A percentile compares a stretch with the other conserved stretches of the same genome.
Evolutionary conservation across 2,329 filamentous ascomycete species (phyloP).

Genomic region (Pseudogymnoascus sp.): DNA sequence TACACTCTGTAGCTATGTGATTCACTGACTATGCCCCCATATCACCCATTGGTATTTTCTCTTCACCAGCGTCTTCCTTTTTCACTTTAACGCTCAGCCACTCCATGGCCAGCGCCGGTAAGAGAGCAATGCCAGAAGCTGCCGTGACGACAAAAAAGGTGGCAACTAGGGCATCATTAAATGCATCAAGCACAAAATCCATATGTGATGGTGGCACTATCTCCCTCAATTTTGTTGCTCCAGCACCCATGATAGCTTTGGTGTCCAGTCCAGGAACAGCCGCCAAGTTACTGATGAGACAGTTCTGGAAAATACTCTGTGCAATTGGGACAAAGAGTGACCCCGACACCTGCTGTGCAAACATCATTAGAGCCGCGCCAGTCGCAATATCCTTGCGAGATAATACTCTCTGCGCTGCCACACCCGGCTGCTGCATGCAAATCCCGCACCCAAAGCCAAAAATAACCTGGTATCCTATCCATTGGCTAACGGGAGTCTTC

Average conservation of each 20-base stretch:
- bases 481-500: constrained; percentile 28
- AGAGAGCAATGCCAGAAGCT: neutral
- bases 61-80: neutral
- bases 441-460: constrained; percentile 13
- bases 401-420: constrained; percentile 43
- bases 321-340: constrained; percentile 58
- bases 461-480: constrained; percentile 27
- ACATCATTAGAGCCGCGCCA: constrained; percentile 45
- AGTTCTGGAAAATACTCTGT: constrained; percentile 53
- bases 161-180: neutral
- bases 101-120: neutral
- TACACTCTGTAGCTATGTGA: neutral
- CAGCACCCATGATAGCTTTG: constrained; percentile 33
- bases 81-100: neutral
- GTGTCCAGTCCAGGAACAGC: constrained; percentile 29
- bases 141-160: neutral
- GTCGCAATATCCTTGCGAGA: constrained; percentile 42
- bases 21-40: neutral
- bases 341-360: constrained; percentile 59
- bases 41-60: neutral
- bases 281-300: constrained; percentile 22
- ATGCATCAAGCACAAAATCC: neutral
- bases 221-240: constrained; percentile 34
- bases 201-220: constrained; percentile 15
- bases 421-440: constrained; percentile 20